These are phyloP conservation scores for Penicillium janthinellum DNA, from an alignment of 2,329 filamentous ascomycete genomes.

Conservation along the genomic window DNA sequence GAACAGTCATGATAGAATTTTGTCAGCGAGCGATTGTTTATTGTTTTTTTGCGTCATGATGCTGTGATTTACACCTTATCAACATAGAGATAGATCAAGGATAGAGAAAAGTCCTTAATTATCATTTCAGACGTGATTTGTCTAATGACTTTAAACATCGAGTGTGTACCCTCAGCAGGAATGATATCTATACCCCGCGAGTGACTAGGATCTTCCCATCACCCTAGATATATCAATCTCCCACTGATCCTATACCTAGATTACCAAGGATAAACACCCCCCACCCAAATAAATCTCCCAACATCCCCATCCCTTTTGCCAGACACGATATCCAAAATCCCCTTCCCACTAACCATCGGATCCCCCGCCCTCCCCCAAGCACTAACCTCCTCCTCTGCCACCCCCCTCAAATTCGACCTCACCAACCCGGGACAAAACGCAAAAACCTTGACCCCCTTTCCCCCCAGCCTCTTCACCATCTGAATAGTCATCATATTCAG, in stretches of 20 bases:
- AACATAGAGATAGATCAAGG: not conserved
- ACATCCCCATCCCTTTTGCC: not conserved
- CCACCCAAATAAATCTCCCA: not conserved
- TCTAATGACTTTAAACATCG: no score
- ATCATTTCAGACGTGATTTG: not conserved
- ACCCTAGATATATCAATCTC: no score
- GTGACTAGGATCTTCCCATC: no score
- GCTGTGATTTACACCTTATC: not conserved
- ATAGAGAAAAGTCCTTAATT: not conserved
- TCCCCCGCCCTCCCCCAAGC: not conserved
- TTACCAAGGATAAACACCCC: not conserved
- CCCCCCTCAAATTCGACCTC: not conserved
- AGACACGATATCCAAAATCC: not conserved
- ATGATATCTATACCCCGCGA: no score
- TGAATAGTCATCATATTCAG: conserved; percentile 24
- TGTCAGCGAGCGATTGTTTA: not conserved
- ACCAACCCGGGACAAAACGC: not conserved
- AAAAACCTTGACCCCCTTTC: conserved; percentile 16
- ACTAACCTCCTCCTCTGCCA: not conserved
- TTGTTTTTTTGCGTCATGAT: not conserved
- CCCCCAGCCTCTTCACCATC: conserved; percentile 17
- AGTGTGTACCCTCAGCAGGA: no score
- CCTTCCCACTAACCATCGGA: not conserved
- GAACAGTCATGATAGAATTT: not conserved
- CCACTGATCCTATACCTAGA: no score